A percentile compares a stretch with the other conserved stretches of the same genome.
These are phyloP conservation scores for Ganoderma leucocontextum DNA, from an alignment of 1,284 basidiomycete genomes.

Conservation along the genomic window DNA sequence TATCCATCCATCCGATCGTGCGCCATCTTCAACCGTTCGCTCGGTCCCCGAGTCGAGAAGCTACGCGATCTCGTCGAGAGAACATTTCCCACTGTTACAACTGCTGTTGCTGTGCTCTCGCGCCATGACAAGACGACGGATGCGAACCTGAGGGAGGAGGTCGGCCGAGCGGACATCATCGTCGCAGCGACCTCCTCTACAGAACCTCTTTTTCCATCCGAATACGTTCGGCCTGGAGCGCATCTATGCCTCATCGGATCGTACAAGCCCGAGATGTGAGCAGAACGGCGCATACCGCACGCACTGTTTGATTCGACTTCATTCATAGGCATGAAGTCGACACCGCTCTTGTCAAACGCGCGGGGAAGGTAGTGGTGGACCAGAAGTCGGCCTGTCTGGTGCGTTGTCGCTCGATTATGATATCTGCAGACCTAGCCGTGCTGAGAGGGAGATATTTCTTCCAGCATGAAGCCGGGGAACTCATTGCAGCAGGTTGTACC, in stretches of 20 bases:
- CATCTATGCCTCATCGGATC: slow-evolving; percentile 86
- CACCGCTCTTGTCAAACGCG: slow-evolving; percentile 58
- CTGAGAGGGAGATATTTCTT: not conserved
- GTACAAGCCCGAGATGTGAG: slow-evolving; percentile 78
- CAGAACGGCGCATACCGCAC: not conserved
- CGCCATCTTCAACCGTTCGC: slow-evolving; percentile 70
- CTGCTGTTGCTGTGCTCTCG: slow-evolving; percentile 35
- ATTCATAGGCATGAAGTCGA: slow-evolving; percentile 66
- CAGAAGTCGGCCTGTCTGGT: slow-evolving; percentile 70
- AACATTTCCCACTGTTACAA: slow-evolving; percentile 50
- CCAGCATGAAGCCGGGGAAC: slow-evolving; percentile 76
- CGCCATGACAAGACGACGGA: slow-evolving; percentile 15
- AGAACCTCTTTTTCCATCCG: slow-evolving; percentile 71
- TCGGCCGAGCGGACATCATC: slow-evolving; percentile 61
- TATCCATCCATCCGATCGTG: slow-evolving; percentile 64
- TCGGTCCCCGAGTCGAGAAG: slow-evolving; percentile 56
- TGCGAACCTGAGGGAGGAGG: slow-evolving; percentile 34
- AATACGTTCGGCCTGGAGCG: slow-evolving; percentile 66
- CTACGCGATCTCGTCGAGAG: slow-evolving; percentile 52
- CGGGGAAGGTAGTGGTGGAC: slow-evolving; percentile 71
- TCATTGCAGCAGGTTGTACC: slow-evolving; percentile 60
- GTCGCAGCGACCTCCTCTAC: slow-evolving; percentile 84
- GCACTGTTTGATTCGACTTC: not conserved
- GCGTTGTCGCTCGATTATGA: not conserved
- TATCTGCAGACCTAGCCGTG: not conserved